These are phyloP conservation scores for Termitomyces eurrhizus DNA, from an alignment of 768 basidiomycete genomes.

Conservation along the genomic window DNA sequence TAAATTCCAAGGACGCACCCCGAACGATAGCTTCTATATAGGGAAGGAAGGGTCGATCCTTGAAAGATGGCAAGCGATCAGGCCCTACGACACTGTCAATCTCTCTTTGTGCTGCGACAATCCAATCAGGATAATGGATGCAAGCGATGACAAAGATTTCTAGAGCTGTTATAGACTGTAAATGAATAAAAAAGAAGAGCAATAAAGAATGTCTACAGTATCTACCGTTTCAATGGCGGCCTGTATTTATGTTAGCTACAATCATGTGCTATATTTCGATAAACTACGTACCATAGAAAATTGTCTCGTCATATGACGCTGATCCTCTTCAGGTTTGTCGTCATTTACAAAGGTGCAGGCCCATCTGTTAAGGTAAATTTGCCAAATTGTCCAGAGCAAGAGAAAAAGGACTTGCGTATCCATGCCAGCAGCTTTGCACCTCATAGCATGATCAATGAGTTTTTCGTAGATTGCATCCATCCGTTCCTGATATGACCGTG, in stretches of 20 bases:
- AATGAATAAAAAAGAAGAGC: neutral
- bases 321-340: neutral
- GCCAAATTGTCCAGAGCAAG: too few species aligned
- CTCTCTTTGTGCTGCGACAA: neutral
- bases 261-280: neutral
- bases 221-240: conserved; percentile 1
- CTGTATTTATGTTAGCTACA: neutral
- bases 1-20: neutral
- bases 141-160: neutral
- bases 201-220: neutral
- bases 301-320: neutral
- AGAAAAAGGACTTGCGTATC: neutral
- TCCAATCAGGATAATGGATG: neutral
- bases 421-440: neutral
- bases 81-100: neutral
- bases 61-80: neutral
- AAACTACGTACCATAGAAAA: neutral
- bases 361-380: neutral
- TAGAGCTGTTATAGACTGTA: neutral
- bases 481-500: neutral
- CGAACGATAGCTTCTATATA: neutral
- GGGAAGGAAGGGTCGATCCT: conserved; percentile 1
- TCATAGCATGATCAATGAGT: neutral
- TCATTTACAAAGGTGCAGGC: neutral
- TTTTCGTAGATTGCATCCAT: neutral